Evolutionary conservation across 768 basidiomycete genomes (phyloP), one percentile per base, ranked within the genome.

Genomic region (Pisolithus microcarpus): DNA sequence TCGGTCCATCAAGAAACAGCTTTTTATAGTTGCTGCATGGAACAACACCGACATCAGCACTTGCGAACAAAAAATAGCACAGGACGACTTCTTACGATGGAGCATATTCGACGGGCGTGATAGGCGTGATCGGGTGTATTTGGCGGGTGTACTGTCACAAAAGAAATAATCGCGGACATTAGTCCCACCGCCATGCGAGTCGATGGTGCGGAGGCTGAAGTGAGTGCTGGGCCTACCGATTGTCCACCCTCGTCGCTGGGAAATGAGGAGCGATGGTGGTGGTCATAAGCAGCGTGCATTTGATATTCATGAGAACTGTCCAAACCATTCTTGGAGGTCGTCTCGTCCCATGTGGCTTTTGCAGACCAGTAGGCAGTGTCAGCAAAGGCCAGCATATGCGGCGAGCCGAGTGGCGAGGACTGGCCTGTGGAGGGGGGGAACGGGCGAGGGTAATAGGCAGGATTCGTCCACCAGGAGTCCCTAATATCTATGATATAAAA

Each of bases 261-360:
- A 26, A 58, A 52, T 40, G 59, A 30, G 55, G 62, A 49, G 51
- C 65, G 62, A 54, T 61, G 52, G 55, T 48, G 64, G 61, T 57
- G 53, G 61, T 58, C 49, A 58, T 66, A 57, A 67, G 67, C 52
- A 61, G 60, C 55, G 55, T 57, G 54, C 61, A 67, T 69, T 53
- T 60, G 56, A 58, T 48, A 61, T 58, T 62, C 62, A 69, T 61
- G 62, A 65, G 64, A 62, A 69, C 62, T 61, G 54, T 60, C 58
- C 65, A 58, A 66, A 69, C 67, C 66, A 69, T 67, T 68, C 66
- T 68, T 68, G 62, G 62, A 48, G 58, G 59, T 58, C 36, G 57
- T 60, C 66, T 55, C 64, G 63, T 62, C 65, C 67, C 66, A 69
- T 69, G 65, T 60, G 58, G 63, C 61, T 57, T 58, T 54, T 60